Base-by-base conservation (phyloP, 768 basidiomycete species). In the Termitomyces sp. region DNA sequence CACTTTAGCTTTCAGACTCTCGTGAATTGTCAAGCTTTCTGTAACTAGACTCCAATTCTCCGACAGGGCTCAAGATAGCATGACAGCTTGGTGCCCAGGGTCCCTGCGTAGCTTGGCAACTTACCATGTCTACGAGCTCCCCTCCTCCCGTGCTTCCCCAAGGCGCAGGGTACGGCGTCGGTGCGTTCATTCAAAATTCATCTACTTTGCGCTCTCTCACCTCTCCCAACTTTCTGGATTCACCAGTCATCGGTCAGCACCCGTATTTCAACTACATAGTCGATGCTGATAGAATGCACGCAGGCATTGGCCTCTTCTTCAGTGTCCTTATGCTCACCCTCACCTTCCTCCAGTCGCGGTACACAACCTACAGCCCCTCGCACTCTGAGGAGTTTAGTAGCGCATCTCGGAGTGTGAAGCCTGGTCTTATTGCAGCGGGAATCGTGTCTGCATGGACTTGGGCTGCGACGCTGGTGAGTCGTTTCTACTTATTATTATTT, bases 371-470 rank as follows among this genome's bases (percentile, higher is more conserved):
- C 68, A 89, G 89, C 3, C 86, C 88, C 16, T 82, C 81, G 56
- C 86, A 80, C 59, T 84, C 91, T 1, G 92, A 94, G 68, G 90
- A 92, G 65, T 92, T 92, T 64, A 88, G 83, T 52, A 88, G 84
- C 59, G 91, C 91, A 9, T 91, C 88, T 1, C 78, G 91, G 32
- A 86, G 86, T 55, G 82, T 97, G 53, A 95, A 94, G 62, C 93
- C 95, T 7, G 94, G 94, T 10, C 76, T 98, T 43, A 94, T 97
- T 57, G 93, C 94, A 0, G 84, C 91, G 21, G 94, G 94, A 2
- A 95, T 97, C 55, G 93, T 96, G 21, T 88, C 86, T 19, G 92
- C 94, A 0, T 95, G 93, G 92, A 94, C 91, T 17, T 91, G 87
- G 79, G 88, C 88, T 3, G 89, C 88, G 19, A 90, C 88, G 0